Evolutionary conservation across 345 rosid species (phyloP).

Genomic region (Acer negundo): DNA sequence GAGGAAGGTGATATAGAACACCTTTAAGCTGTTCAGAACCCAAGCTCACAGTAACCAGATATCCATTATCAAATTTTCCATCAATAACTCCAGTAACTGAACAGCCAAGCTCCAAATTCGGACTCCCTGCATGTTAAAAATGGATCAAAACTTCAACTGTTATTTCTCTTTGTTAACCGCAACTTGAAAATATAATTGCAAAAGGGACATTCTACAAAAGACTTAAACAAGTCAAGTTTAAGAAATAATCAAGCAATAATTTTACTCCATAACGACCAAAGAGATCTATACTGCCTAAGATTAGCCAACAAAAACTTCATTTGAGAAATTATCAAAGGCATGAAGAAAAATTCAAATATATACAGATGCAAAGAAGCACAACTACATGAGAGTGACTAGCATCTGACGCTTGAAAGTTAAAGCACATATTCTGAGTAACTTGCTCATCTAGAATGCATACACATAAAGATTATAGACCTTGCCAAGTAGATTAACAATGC

Average conservation of each 20-base stretch:
- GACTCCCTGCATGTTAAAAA: constrained; percentile 35
- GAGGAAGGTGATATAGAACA: constrained; percentile 58
- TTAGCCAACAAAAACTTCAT: background rate
- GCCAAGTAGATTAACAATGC: background rate
- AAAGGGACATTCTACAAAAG: background rate
- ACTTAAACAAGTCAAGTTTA: background rate
- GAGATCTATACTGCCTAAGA: background rate
- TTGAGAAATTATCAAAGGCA: background rate
- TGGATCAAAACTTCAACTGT: background rate
- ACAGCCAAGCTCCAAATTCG: constrained; percentile 50
- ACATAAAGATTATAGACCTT: constrained; percentile 12
- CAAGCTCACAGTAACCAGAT: constrained; percentile 57
- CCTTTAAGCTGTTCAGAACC: constrained; percentile 65
- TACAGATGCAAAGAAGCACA: background rate
- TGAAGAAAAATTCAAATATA: background rate
- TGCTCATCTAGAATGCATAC: background rate
- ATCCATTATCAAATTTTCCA: constrained; percentile 80
- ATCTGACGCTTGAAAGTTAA: background rate
- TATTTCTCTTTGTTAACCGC: background rate
- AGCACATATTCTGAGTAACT: background rate
- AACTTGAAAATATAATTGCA: background rate
- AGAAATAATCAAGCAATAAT: background rate
- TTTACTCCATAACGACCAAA: background rate
- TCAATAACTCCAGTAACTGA: constrained; percentile 69
- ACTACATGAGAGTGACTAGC: too few relatives aligned